phyloP scores from a whole-genome alignment of 2,329 filamentous ascomycete species.

The Cladosporium sp. region DNA sequence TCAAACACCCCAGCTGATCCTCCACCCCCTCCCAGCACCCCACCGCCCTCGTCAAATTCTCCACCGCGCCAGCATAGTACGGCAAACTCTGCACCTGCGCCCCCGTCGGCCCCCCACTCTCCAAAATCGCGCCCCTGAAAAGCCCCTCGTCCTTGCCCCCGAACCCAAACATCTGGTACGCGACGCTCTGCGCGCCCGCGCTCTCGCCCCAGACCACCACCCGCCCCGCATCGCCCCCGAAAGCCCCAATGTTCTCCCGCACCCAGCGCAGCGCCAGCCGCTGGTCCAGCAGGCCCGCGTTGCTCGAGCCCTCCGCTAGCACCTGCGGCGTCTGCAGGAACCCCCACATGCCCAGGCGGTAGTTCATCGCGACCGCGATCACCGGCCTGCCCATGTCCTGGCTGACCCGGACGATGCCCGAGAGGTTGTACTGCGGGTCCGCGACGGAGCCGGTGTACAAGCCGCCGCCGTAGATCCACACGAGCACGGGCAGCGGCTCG shows the following conservation, averaged over 20 bases:
- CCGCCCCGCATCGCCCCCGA: conserved; percentile 47
- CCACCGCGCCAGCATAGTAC: background rate
- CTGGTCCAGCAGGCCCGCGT: conserved; percentile 61
- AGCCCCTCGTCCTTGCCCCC: background rate
- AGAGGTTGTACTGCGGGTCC: conserved; percentile 55
- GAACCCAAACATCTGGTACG: conserved; percentile 4
- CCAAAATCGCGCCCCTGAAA: conserved; percentile 33
- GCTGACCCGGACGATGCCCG: conserved; percentile 31
- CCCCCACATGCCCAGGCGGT: conserved; percentile 41
- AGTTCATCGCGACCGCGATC: conserved; percentile 12
- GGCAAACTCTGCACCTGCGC: background rate
- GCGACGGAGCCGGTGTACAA: conserved; percentile 26
- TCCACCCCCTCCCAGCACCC: conserved; percentile 4
- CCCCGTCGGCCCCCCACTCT: conserved; percentile 29
- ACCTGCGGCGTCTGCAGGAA: conserved; percentile 46
- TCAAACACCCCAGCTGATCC: conserved; percentile 34
- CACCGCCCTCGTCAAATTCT: conserved; percentile 5
- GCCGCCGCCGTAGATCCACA: conserved; percentile 55
- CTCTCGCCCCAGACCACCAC: conserved; percentile 31
- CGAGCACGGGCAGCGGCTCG: conserved; percentile 45
- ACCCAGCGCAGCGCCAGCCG: conserved; percentile 54
- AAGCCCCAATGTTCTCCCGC: conserved; percentile 49
- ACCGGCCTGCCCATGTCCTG: conserved; percentile 7
- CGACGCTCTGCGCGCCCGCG: conserved; percentile 28
- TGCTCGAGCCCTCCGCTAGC: conserved; percentile 40